These are phyloP conservation scores for Lasiosphaeris hirsuta DNA, from an alignment of 495 filamentous ascomycete genomes.

Conservation along the genomic window DNA sequence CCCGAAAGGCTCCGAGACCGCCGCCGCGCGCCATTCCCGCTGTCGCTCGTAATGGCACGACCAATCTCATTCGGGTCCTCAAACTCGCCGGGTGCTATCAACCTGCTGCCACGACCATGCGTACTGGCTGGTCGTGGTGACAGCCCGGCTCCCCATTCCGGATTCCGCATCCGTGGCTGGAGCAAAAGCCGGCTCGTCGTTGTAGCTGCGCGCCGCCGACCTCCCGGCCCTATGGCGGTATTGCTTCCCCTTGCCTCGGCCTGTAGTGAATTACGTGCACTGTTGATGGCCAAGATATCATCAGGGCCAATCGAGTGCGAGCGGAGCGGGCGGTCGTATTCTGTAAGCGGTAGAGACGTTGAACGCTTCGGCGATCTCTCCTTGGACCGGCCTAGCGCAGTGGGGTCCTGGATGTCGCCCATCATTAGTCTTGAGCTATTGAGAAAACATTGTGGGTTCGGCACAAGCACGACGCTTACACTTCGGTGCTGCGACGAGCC, in stretches of 20 bases:
- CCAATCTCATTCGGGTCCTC: constrained; percentile 49
- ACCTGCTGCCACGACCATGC: constrained; percentile 42
- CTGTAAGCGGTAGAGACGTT: constrained; percentile 50
- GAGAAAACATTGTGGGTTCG: neutral
- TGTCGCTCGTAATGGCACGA: constrained; percentile 51
- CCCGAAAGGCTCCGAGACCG: constrained; percentile 53
- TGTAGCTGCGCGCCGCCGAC: constrained; percentile 29
- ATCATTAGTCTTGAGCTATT: constrained; percentile 16
- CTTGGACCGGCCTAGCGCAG: constrained; percentile 32
- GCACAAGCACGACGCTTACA: constrained; percentile 32
- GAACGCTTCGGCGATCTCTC: constrained; percentile 44
- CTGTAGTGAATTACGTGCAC: constrained; percentile 46
- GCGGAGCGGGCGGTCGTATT: constrained; percentile 49
- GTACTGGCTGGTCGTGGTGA: constrained; percentile 53
- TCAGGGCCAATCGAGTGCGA: constrained; percentile 53
- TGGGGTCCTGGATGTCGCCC: constrained; percentile 38
- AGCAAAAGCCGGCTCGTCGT: constrained; percentile 36
- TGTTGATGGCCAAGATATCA: constrained; percentile 44
- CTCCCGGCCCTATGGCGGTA: constrained; percentile 15
- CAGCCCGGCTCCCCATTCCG: constrained; percentile 44
- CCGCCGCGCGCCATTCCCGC: constrained; percentile 32
- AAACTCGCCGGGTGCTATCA: constrained; percentile 16
- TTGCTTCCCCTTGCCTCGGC: constrained; percentile 31
- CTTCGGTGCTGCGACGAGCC: constrained; percentile 38
- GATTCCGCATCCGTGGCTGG: constrained; percentile 25